These are phyloP conservation scores for Bacidia gigantensis DNA, from an alignment of 495 filamentous ascomycete genomes.

Conservation along the genomic window DNA sequence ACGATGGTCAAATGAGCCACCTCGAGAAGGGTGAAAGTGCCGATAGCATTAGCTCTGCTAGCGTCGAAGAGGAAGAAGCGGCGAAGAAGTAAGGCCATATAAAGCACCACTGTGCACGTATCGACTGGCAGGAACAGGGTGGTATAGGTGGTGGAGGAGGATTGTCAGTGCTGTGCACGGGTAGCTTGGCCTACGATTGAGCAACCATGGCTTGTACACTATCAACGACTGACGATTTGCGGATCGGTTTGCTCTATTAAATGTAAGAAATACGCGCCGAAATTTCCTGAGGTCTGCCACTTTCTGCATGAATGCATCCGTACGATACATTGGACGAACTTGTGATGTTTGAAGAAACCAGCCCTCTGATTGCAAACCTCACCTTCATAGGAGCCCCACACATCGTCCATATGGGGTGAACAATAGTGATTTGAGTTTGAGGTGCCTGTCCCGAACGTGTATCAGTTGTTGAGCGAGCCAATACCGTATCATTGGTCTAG, in stretches of 20 bases:
- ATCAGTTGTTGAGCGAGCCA: too few relatives aligned
- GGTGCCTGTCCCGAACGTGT: too few relatives aligned
- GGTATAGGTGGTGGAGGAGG: background rate
- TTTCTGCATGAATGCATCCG: too few relatives aligned
- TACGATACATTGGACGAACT: too few relatives aligned
- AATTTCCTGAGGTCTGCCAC: background rate
- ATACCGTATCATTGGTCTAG: too few relatives aligned
- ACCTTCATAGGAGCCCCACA: too few relatives aligned
- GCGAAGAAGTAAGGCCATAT: slow-evolving; percentile 19
- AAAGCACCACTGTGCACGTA: background rate
- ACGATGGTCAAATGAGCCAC: slow-evolving; percentile 26
- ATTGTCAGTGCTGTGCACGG: background rate
- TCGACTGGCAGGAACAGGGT: background rate
- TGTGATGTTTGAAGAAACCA: too few relatives aligned
- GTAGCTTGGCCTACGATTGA: background rate
- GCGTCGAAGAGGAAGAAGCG: slow-evolving; percentile 30
- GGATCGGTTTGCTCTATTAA: background rate
- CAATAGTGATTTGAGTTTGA: too few relatives aligned
- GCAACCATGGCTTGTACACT: background rate
- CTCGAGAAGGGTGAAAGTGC: slow-evolving; percentile 39
- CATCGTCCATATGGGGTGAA: too few relatives aligned
- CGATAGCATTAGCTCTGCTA: slow-evolving; percentile 23
- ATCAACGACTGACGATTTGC: background rate
- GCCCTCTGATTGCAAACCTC: too few relatives aligned
- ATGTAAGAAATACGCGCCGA: background rate